phyloP scores from a whole-genome alignment of 768 basidiomycete species.

The Tricholoma flavovirens region DNA sequence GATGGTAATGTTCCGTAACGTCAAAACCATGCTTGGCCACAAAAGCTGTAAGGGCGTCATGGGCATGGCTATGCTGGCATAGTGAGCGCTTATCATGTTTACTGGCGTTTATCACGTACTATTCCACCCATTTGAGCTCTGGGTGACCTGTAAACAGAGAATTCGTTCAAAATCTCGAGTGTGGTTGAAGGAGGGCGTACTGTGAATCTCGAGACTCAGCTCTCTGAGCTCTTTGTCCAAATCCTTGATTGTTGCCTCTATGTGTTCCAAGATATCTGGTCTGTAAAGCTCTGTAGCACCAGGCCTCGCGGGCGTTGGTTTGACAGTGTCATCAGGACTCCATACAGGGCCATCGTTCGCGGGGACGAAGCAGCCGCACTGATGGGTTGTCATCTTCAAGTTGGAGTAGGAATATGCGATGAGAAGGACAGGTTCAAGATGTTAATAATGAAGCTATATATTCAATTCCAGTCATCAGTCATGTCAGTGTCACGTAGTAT shows the following conservation, averaged over 20 bases:
- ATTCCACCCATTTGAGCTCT: constrained; percentile 64
- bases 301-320: constrained; percentile 28
- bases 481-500: too few species aligned
- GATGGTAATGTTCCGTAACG: constrained; percentile 52
- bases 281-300: constrained; percentile 36
- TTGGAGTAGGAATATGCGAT: neutral
- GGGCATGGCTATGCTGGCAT: constrained; percentile 48
- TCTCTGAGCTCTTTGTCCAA: constrained; percentile 50
- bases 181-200: constrained; percentile 28
- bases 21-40: constrained; percentile 62
- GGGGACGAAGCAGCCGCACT: neutral
- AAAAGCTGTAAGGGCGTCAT: constrained; percentile 64
- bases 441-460: too few species aligned
- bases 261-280: constrained; percentile 55
- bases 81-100: neutral
- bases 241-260: constrained; percentile 47
- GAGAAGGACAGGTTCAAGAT: neutral
- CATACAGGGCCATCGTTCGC: constrained; percentile 26
- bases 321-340: constrained; percentile 33
- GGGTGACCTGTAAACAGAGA: constrained; percentile 50
- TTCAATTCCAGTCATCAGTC: too few species aligned
- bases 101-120: constrained; percentile 31
- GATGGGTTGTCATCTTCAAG: neutral
- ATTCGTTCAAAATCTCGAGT: neutral
- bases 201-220: constrained; percentile 69